A percentile compares a stretch with the other conserved stretches of the same genome.
Evolutionary conservation across 2,329 filamentous ascomycete genomes (phyloP).

Genomic region (Penicillium rolfsii): DNA sequence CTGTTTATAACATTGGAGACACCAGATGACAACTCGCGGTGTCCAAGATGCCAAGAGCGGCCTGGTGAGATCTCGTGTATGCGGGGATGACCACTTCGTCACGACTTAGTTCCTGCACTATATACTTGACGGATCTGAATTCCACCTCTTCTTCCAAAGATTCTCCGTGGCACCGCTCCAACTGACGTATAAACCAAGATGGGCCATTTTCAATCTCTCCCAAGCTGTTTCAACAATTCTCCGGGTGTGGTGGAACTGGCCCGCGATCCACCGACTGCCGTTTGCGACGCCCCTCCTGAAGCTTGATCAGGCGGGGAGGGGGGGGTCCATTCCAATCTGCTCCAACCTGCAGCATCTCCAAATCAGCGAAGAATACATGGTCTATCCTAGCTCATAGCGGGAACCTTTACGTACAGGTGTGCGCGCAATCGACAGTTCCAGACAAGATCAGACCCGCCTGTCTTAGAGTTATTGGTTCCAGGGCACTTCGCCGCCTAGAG

Average conservation of each 20-base stretch:
- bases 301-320: not conserved
- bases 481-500: not conserved
- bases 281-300: slow-evolving; percentile 14
- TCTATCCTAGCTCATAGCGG: not conserved
- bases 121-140: not conserved
- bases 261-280: slow-evolving; percentile 11
- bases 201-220: not conserved
- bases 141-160: not conserved
- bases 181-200: not conserved
- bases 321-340: slow-evolving; percentile 2
- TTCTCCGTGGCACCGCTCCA: not conserved
- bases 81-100: not conserved
- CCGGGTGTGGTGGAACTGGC: slow-evolving; percentile 2
- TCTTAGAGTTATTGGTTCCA: not conserved
- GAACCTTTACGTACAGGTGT: slow-evolving; percentile 4
- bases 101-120: not conserved
- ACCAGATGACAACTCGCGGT: not conserved
- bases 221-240: not conserved
- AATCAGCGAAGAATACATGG: not conserved
- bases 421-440: not conserved
- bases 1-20: not conserved
- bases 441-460: slow-evolving; percentile 2
- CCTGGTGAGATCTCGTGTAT: slow-evolving; percentile 6
- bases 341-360: not conserved
- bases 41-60: not conserved